Evolutionary conservation across 805 yeast genomes (phyloP).

Genomic region (Yarrowia sp.): DNA sequence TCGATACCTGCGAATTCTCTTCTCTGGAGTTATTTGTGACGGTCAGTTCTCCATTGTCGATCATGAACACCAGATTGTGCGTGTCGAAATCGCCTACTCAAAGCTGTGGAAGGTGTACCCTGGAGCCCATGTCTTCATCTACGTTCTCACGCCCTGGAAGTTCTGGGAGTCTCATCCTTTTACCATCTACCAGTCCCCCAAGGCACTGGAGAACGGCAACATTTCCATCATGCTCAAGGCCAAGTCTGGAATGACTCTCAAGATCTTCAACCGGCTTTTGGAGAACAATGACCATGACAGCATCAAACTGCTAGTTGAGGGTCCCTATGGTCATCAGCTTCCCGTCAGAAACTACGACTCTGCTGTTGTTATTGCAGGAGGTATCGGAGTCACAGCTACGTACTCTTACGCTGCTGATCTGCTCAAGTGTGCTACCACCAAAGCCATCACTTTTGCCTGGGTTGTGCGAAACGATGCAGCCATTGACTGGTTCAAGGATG

Average conservation of each 20-base stretch:
- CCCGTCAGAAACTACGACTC: slow-evolving; percentile 61
- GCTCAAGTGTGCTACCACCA: slow-evolving; percentile 25
- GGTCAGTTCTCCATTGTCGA: slow-evolving; percentile 58
- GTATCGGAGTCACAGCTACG: slow-evolving; percentile 75
- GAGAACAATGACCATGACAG: slow-evolving; percentile 45
- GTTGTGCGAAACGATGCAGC: slow-evolving; percentile 46
- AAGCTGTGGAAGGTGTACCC: slow-evolving; percentile 49
- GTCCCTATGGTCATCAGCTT: slow-evolving; percentile 70
- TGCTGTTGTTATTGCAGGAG: slow-evolving; percentile 72
- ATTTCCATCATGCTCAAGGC: slow-evolving; percentile 59
- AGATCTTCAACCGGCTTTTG: slow-evolving; percentile 49
- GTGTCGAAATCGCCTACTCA: slow-evolving; percentile 45
- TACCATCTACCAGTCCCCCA: slow-evolving; percentile 51
- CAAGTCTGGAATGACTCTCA: slow-evolving; percentile 61
- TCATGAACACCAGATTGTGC: slow-evolving; percentile 53
- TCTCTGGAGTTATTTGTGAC: slow-evolving; percentile 60
- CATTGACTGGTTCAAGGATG: slow-evolving; percentile 48
- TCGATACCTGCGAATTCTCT: slow-evolving; percentile 60
- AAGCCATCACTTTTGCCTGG: slow-evolving; percentile 48
- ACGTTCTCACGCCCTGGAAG: slow-evolving; percentile 49
- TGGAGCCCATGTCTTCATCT: slow-evolving; percentile 35
- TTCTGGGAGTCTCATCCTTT: slow-evolving; percentile 83
- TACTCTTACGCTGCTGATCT: slow-evolving; percentile 52
- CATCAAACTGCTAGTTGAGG: slow-evolving; percentile 63
- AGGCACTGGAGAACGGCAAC: slow-evolving; percentile 53